Base-by-base conservation (phyloP, 345 rosid genomes). In the Turritis glabra region DNA sequence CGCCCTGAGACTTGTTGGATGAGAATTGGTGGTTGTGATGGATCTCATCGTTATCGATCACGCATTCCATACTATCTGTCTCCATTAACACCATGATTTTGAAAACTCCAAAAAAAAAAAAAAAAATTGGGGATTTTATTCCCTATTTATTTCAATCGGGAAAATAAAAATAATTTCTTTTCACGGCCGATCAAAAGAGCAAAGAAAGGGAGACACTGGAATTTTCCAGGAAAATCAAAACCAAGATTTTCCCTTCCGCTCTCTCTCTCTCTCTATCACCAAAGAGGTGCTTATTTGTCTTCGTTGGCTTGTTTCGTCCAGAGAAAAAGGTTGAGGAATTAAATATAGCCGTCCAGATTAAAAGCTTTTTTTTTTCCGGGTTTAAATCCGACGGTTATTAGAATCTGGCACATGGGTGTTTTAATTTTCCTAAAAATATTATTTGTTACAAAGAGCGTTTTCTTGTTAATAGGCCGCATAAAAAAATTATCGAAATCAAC, bases 271-370 rank as follows among this genome's bases (percentile, higher is more conserved):
- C 65, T 29, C 27, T 33, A 35, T 50, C 33, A 14, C 71, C 65
- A 84, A 84, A 69, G 78, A 69, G 15, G 78, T 69, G 77, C 76
- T 69, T 80, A n/a, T n/a, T n/a, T n/a, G 82, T 72, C 84, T 77
- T 85, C 77, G 76, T 69, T 78, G 77, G n/a, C 29, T 50, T 50
- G 52, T 47, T 47, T 47, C n/a, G 0, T 18, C 8, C 10, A 15
- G 46, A 40, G 46, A 14, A 40, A 14, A 40, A n/a, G n/a, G n/a
- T 11, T 13, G 46, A 40, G 46, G 46, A 40, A 40, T 40, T 14
- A 40, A 40, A 14, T 40, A 40, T 40, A 40, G 17, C 46, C 46
- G 46, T 13, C 17, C 46, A 40, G 46, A 41, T 41, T 41, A 3
- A 33, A 32, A 12, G 55, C 48, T 43, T n/a, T 19, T 5, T n/a